Base-by-base conservation (phyloP, 352 stramenopile genomes). In the Phytopythium chamaehyphon region DNA sequence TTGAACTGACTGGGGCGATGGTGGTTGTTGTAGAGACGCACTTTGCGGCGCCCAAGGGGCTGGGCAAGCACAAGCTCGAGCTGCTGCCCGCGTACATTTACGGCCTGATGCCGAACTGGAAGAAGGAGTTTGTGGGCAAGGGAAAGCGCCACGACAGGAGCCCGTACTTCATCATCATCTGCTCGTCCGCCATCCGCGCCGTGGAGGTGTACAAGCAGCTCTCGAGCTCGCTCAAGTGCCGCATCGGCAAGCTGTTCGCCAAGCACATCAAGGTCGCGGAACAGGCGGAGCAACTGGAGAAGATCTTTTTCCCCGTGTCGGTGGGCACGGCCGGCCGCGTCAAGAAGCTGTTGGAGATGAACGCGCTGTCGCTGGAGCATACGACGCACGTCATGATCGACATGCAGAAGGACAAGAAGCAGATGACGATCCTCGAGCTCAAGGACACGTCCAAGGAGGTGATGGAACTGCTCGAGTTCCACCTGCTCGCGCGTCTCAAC, bases 211-310 rank as follows among this genome's bases (percentile, higher is more conserved):
- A 97, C 67, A 98, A 98, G 78, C 73, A 86, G 51, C 62, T 95
- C 53, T 66, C 75, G 36, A 64, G 73, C 37, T 69, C 70, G 12
- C 85, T 98, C 51, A 93, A 97, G 58, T 88, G 94, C 54, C 90
- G 91, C 22, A 73, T 95, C n/a, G 93, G 88, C 39, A 98, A 98
- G 66, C 76, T 98, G n/a, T 98, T 98, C 70, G 87, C 76, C 43
- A 98, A 98, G 59, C 91, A 98, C 64, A 82, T 97, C 59, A 97
- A 92, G 48, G 70, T 90, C 9, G 69, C 91, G 37, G 82, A 97
- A 54, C 95, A 98, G 64, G 76, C 77, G 1, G 79, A 91, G 37
- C 73, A 91, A 55, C 76, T 98, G 8, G 64, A 71, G 24, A 63
- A 69, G 35, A 75, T 64, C 12, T 95, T 81, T 58, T 59, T 88